A percentile compares a stretch with the other conserved stretches of the same genome.
phyloP scores from a whole-genome alignment of 2,329 filamentous ascomycete genomes.

The Paecilomyces dactylethromorphus region DNA sequence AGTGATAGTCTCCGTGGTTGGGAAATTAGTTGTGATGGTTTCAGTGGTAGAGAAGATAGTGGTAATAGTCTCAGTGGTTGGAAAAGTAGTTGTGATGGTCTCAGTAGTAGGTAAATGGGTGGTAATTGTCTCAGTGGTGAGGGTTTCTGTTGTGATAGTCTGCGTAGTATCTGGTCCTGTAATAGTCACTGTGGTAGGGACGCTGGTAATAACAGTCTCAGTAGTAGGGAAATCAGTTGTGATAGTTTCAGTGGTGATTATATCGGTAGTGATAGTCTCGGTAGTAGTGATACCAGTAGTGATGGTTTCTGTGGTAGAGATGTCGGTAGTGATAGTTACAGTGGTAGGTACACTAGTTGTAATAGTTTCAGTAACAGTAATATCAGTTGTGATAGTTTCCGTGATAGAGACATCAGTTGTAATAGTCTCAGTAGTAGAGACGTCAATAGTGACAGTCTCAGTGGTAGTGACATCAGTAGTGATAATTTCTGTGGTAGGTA shows the following conservation, averaged over 20 bases:
- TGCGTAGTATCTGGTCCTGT: too few species aligned
- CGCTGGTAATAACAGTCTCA: not conserved
- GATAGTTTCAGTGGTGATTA: not conserved
- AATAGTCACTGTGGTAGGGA: too few species aligned
- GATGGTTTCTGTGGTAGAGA: not conserved
- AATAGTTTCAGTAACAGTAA: not conserved
- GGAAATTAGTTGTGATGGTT: not conserved
- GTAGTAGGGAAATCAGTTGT: not conserved
- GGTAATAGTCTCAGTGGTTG: not conserved
- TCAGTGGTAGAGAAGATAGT: not conserved
- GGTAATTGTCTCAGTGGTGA: not conserved
- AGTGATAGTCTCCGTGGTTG: not conserved
- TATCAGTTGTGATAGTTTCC: not conserved
- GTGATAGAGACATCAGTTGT: not conserved
- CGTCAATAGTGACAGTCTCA: not conserved
- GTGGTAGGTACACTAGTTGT: not conserved
- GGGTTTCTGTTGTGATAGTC: not conserved
- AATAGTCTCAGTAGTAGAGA: not conserved
- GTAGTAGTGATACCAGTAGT: not conserved
- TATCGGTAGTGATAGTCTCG: not conserved
- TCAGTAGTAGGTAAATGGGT: not conserved
- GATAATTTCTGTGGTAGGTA: not conserved
- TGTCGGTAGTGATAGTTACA: not conserved
- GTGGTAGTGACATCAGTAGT: not conserved
- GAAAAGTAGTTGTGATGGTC: not conserved